Evolutionary conservation across 192 early-diverging fungal species (phyloP).

Genomic region (Umbelopsis sp.): DNA sequence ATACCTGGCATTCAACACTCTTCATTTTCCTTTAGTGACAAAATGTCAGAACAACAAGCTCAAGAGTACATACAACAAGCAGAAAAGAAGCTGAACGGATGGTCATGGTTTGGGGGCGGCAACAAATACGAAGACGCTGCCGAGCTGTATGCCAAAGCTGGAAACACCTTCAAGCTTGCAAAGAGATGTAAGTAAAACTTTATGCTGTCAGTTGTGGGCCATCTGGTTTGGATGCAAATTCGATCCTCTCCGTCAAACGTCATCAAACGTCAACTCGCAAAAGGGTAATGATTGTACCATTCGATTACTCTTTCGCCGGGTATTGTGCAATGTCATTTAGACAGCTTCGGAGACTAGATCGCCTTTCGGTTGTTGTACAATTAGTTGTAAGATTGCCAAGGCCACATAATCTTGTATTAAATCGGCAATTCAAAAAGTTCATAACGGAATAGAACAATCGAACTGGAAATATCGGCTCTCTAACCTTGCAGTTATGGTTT

Average conservation of each 20-base stretch:
- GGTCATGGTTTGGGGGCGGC: slow-evolving; percentile 64
- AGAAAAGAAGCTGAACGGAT: slow-evolving; percentile 68
- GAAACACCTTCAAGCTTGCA: slow-evolving; percentile 89
- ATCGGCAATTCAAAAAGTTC: too few species aligned
- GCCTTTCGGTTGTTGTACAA: too few species aligned
- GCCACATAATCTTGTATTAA: too few species aligned
- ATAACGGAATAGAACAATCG: too few species aligned
- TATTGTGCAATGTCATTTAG: neutral
- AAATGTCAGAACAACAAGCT: slow-evolving; percentile 61
- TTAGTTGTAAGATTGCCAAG: too few species aligned
- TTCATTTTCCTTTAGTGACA: too few species aligned
- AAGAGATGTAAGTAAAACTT: slow-evolving; percentile 71
- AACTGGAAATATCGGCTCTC: neutral
- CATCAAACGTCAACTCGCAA: neutral
- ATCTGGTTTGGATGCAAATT: neutral
- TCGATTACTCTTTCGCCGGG: neutral
- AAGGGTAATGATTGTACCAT: neutral
- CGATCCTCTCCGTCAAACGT: neutral
- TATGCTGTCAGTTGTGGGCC: neutral
- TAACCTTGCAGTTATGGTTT: neutral
- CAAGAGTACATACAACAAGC: slow-evolving; percentile 65
- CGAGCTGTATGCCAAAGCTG: slow-evolving; percentile 90
- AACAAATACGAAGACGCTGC: slow-evolving; percentile 95
- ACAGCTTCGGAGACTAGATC: slow-evolving; percentile 2
- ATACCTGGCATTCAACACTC: neutral